Conservation (phyloP, 2,329 filamentous ascomycete species). For the Helotiales sp. region DNA sequence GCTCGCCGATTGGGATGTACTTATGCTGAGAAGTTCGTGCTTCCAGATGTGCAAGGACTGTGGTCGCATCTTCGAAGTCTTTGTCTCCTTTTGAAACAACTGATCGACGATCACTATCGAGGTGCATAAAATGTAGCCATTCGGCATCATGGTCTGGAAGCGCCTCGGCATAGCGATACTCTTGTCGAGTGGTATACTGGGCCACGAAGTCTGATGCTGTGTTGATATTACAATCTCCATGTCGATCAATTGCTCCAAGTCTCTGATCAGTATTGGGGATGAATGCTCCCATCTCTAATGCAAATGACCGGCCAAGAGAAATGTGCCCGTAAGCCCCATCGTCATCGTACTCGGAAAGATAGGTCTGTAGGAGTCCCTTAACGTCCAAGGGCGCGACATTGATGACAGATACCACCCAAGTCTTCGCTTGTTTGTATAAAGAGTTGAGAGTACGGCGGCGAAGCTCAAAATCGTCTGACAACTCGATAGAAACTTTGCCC, state of each 20-base stretch:
- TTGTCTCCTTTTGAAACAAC: slow-evolving; percentile 47
- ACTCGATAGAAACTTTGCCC: slow-evolving; percentile 77
- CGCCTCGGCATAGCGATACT: slow-evolving; percentile 85
- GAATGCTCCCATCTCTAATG: slow-evolving; percentile 84
- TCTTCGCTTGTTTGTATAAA: slow-evolving; percentile 73
- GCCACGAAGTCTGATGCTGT: slow-evolving; percentile 95
- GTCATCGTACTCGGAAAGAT: slow-evolving; percentile 92
- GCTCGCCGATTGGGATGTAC: slow-evolving; percentile 68
- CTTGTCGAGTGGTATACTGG: slow-evolving; percentile 94
- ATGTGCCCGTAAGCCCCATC: slow-evolving; percentile 89
- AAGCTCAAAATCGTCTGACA: slow-evolving; percentile 91
- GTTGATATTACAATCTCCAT: slow-evolving; percentile 76
- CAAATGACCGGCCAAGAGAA: slow-evolving; percentile 90
- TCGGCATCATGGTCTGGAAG: slow-evolving; percentile 68
- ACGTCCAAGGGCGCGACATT: slow-evolving; percentile 88
- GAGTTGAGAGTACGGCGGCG: slow-evolving; percentile 76
- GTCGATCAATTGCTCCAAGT: slow-evolving; percentile 75
- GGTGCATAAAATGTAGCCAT: slow-evolving; percentile 60
- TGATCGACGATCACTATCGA: slow-evolving; percentile 47
- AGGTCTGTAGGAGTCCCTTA: slow-evolving; percentile 93
- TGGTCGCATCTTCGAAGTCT: slow-evolving; percentile 59
- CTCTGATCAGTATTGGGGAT: slow-evolving; percentile 87
- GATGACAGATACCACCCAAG: slow-evolving; percentile 79
- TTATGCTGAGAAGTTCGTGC: slow-evolving; percentile 68
- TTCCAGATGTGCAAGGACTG: slow-evolving; percentile 72